These are phyloP conservation scores for Ceratobasidium sp. DNA, from an alignment of 1,284 basidiomycete genomes.

Conservation along the genomic window DNA sequence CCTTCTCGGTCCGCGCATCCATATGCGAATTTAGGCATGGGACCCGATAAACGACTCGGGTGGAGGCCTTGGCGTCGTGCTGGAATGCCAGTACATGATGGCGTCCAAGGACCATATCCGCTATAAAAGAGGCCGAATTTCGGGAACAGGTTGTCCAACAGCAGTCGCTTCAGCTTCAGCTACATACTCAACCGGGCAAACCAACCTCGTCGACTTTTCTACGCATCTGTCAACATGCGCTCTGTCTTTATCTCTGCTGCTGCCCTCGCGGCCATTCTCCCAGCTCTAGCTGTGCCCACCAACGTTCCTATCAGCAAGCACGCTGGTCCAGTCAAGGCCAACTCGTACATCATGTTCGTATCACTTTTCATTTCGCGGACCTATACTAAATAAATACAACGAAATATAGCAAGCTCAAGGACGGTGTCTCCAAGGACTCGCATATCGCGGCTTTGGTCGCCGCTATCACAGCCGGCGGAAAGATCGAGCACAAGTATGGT, in stretches of 20 bases:
- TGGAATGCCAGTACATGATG: background rate
- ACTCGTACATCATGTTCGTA: constrained; percentile 45
- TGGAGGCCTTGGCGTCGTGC: background rate
- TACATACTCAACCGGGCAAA: background rate
- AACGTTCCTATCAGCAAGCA: constrained; percentile 33
- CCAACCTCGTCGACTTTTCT: constrained; percentile 16
- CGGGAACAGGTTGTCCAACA: background rate
- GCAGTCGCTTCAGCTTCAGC: constrained; percentile 34
- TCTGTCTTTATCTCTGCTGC: constrained; percentile 14
- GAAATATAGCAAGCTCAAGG: constrained; percentile 40
- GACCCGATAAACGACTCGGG: background rate
- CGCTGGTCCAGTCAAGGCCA: constrained; percentile 37
- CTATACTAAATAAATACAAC: background rate
- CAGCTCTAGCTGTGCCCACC: constrained; percentile 37
- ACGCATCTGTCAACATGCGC: constrained; percentile 14
- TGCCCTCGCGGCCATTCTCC: constrained; percentile 42
- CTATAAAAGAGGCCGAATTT: constrained; percentile 11
- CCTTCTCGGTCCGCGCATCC: no score
- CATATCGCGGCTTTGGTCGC: constrained; percentile 16
- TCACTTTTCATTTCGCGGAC: background rate
- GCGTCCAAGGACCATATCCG: background rate
- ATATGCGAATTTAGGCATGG: background rate
- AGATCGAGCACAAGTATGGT: constrained; percentile 41
- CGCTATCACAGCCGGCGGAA: constrained; percentile 7
- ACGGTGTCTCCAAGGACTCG: constrained; percentile 27